Base-by-base conservation (phyloP, 805 yeast genomes). In the Teunomyces panamensis region DNA sequence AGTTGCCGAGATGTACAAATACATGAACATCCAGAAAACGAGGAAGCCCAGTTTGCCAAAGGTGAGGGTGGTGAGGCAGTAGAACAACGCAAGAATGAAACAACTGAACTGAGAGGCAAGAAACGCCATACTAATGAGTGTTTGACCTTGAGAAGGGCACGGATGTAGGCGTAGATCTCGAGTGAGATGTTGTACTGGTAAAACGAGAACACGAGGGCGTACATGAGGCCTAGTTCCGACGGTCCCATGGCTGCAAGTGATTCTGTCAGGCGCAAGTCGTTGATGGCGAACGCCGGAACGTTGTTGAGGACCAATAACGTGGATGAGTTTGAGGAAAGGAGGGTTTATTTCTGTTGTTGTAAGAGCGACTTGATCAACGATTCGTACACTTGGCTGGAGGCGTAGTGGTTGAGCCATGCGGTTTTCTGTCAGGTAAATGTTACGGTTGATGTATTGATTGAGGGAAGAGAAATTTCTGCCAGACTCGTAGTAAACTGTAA, bases 181-280 rank as follows among this genome's bases (percentile, higher is more conserved):
- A 56, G 48, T 3, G 67, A 58, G 48, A 67, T 67, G 43, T 65
- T 65, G 56, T 63, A 67, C 50, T 67, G 71, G 48, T 67, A 68
- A 51, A 67, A 62, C 17, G 70, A 58, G 46, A 67, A 65, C 24
- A 67, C 45, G 43, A 55, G 60, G 9, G 70, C 67, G 46, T 67
- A 67, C 14, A 67, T 57, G 30, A 67, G 51, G 3, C 71, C 72
- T 33, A 67, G 47, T 47, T 63, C 68, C 4, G 67, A 56, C 5
- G 72, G 71, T 0, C 71, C 71, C 17, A 67, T 47, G 5, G 56
- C 60, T 3, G 58, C 63, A 5, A 69, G 33, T 7, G 57, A 47
- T 9, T 13, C 17, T 1, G 59, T 41, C 3, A 61, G 63, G 8
- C 63, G 54, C 43, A 53, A 30, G 46, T 67, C 67, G 2, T 54